These are phyloP conservation scores for Yamadazyma aaseri DNA, from an alignment of 1,139 yeast species.

Conservation along the genomic window DNA sequence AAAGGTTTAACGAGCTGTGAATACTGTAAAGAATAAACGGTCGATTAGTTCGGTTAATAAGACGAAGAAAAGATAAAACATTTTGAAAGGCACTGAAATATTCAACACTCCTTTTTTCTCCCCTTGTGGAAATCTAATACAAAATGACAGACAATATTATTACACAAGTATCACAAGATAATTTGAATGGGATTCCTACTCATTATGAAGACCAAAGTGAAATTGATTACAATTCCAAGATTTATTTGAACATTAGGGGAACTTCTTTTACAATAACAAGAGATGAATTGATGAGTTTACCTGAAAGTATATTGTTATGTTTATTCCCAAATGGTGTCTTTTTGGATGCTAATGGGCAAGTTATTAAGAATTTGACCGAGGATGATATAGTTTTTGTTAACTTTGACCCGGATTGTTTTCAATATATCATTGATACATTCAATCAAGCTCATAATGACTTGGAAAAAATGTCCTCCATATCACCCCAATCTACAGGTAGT, in stretches of 20 bases:
- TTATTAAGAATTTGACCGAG: constrained; percentile 74
- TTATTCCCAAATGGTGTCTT: constrained; percentile 89
- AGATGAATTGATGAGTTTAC: constrained; percentile 86
- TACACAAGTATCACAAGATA: constrained; percentile 62
- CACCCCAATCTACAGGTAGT: constrained; percentile 22
- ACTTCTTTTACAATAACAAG: constrained; percentile 67
- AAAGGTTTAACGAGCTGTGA: no score
- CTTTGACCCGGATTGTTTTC: constrained; percentile 83
- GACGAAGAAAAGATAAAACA: no score
- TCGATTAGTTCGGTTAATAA: no score
- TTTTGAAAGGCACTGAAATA: no score
- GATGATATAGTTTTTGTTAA: constrained; percentile 77
- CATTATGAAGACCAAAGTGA: constrained; percentile 26
- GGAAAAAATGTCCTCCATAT: constrained; percentile 24
- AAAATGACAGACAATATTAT: constrained; percentile 47
- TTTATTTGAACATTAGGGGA: constrained; percentile 68
- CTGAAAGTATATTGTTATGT: constrained; percentile 85
- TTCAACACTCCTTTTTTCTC: no score
- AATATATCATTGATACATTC: constrained; percentile 72
- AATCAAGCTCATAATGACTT: constrained; percentile 45
- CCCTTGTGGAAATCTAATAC: no score
- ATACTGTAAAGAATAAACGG: no score
- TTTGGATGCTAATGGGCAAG: constrained; percentile 69
- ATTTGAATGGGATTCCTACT: constrained; percentile 19
- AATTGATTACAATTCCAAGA: constrained; percentile 60